A percentile compares a stretch with the other conserved stretches of the same genome.
These are phyloP conservation scores for Senecio squalidus DNA, from an alignment of 140 eudicot genomes.

Conservation along the genomic window DNA sequence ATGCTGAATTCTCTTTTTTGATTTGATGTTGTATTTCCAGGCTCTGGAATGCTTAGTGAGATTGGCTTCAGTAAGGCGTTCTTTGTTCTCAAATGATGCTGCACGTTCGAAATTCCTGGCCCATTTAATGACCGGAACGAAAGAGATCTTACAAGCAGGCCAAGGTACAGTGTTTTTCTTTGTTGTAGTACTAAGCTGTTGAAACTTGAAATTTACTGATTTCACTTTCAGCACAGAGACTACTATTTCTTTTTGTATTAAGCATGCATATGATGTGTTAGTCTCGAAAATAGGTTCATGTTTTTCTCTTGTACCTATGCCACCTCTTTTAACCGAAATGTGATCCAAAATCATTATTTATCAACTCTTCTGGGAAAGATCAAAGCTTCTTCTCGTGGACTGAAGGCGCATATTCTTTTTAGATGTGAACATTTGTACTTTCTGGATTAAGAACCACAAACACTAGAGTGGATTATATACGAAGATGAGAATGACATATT, in stretches of 20 bases:
- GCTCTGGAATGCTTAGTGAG: conserved; percentile 93
- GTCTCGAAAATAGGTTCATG: background rate
- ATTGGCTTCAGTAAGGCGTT: conserved; percentile 85
- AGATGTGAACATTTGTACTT: background rate
- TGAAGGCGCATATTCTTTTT: background rate
- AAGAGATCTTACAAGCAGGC: conserved; percentile 84
- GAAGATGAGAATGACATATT: background rate
- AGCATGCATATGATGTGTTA: background rate
- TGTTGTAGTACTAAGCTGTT: background rate
- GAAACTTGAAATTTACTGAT: background rate
- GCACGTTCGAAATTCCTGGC: conserved; percentile 75
- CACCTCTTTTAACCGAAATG: background rate
- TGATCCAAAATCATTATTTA: background rate
- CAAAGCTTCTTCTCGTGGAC: background rate
- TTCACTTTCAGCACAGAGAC: background rate
- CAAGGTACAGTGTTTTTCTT: conserved; percentile 44
- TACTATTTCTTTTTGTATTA: background rate
- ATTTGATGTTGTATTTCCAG: conserved; percentile 26
- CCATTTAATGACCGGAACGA: conserved; percentile 86
- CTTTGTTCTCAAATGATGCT: conserved; percentile 77
- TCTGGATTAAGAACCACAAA: background rate
- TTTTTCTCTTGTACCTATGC: background rate
- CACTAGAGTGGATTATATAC: background rate
- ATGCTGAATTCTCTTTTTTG: conserved; percentile 5
- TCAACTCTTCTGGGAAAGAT: background rate